phyloP scores from a whole-genome alignment of 305 asterid species.

The Fraxinus paxiana region DNA sequence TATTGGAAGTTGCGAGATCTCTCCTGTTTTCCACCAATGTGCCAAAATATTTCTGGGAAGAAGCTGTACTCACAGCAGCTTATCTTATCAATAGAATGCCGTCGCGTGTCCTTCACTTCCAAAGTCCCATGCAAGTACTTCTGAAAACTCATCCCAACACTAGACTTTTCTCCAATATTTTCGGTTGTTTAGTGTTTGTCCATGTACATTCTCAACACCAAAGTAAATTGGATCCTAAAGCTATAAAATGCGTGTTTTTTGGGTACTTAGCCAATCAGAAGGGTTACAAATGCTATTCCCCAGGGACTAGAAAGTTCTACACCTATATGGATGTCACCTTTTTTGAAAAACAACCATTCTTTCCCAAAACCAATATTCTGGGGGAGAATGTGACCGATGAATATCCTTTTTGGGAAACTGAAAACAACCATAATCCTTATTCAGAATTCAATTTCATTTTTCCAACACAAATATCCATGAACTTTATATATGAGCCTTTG shows the following conservation, averaged over 20 bases:
- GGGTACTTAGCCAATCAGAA: neutral
- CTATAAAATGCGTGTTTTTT: neutral
- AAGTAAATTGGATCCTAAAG: neutral
- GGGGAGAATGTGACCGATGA: neutral
- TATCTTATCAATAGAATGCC: neutral
- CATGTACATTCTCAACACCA: neutral
- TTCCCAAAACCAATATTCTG: neutral
- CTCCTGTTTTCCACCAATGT: neutral
- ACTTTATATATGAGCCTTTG: neutral
- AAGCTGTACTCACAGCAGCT: neutral
- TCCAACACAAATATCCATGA: neutral
- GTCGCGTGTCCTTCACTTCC: neutral
- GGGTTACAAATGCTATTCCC: neutral
- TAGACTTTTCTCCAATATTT: neutral
- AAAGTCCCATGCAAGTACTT: neutral
- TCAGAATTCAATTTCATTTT: neutral
- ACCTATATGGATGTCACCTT: neutral
- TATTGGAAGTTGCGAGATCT: neutral
- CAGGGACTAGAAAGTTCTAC: neutral
- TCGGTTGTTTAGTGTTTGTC: neutral
- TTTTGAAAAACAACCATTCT: neutral
- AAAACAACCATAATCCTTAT: neutral
- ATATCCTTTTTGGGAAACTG: neutral
- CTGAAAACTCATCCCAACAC: neutral
- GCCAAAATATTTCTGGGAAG: neutral